These are phyloP conservation scores for Stagonosporopsis vannaccii DNA, from an alignment of 2,329 filamentous ascomycete genomes.

Conservation along the genomic window DNA sequence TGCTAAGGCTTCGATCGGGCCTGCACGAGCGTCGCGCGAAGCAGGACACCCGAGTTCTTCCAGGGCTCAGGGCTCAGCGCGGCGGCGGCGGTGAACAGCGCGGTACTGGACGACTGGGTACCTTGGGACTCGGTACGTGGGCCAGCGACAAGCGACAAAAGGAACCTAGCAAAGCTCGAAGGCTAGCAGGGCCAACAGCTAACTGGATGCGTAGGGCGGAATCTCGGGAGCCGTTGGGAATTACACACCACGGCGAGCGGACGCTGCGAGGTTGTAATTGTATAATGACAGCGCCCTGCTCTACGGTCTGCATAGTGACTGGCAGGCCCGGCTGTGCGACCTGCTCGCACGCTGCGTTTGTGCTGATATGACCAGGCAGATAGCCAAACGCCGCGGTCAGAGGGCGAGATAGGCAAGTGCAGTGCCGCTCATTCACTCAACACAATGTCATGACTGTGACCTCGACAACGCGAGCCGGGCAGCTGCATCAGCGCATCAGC, in stretches of 20 bases:
- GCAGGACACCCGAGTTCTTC: slow-evolving; percentile 40
- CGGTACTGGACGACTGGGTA: slow-evolving; percentile 28
- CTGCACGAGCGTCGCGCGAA: slow-evolving; percentile 30
- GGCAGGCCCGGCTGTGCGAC: slow-evolving; percentile 11
- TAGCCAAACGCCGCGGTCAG: slow-evolving; percentile 18
- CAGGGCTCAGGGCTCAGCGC: slow-evolving; percentile 18
- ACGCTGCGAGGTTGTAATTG: slow-evolving; percentile 9
- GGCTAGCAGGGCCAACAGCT: slow-evolving; percentile 11
- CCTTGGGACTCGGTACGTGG: slow-evolving; percentile 20
- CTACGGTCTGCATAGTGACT: slow-evolving; percentile 1
- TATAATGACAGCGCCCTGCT: slow-evolving; percentile 11
- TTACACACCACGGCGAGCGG: slow-evolving; percentile 15
- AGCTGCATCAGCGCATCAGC: slow-evolving; percentile 9
- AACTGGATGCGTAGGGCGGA: slow-evolving; percentile 21
- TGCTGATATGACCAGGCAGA: slow-evolving; percentile 15
- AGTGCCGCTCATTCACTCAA: slow-evolving; percentile 25
- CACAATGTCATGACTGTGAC: slow-evolving; percentile 17
- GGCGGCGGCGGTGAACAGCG: slow-evolving; percentile 35
- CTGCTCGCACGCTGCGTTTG: slow-evolving; percentile 3
- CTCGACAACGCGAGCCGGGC: slow-evolving; percentile 13
- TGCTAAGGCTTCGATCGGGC: slow-evolving; percentile 43
- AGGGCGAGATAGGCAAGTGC: slow-evolving; percentile 29
- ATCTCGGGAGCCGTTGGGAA: slow-evolving; percentile 20
- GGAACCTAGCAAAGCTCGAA: slow-evolving; percentile 5
- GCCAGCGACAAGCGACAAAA: slow-evolving; percentile 10